Conservation (phyloP, 345 rosid species). For the Populus deltoides region DNA sequence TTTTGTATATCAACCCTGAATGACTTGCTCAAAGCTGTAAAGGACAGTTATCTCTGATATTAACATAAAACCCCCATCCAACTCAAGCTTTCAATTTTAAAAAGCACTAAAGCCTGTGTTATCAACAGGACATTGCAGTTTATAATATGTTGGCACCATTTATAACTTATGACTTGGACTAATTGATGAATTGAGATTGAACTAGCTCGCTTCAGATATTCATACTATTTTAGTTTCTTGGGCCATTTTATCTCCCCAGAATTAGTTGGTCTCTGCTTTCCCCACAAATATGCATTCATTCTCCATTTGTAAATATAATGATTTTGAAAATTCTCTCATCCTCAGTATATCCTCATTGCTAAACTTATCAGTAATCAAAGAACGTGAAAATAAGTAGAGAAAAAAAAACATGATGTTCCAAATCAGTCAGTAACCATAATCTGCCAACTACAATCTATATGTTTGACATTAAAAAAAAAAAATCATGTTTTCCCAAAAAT, state of each 20-base stretch:
- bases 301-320: too few species aligned
- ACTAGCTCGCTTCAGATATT: background rate
- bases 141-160: background rate
- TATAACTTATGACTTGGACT: background rate
- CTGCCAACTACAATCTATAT: too few species aligned
- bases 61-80: background rate
- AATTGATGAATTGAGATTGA: background rate
- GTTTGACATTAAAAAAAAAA: too few species aligned
- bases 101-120: background rate
- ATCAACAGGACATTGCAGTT: background rate
- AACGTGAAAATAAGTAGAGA: background rate
- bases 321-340: background rate
- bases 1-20: background rate
- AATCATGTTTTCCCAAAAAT: too few species aligned
- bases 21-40: background rate
- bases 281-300: background rate
- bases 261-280: background rate
- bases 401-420: too few species aligned
- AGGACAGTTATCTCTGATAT: background rate
- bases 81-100: background rate
- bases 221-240: background rate
- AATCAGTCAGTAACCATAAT: too few species aligned
- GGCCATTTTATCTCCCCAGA: background rate
- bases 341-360: background rate
- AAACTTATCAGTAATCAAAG: background rate